These are phyloP conservation scores for Lachancea lanzarotensis DNA, from an alignment of 805 yeast species.

Conservation along the genomic window DNA sequence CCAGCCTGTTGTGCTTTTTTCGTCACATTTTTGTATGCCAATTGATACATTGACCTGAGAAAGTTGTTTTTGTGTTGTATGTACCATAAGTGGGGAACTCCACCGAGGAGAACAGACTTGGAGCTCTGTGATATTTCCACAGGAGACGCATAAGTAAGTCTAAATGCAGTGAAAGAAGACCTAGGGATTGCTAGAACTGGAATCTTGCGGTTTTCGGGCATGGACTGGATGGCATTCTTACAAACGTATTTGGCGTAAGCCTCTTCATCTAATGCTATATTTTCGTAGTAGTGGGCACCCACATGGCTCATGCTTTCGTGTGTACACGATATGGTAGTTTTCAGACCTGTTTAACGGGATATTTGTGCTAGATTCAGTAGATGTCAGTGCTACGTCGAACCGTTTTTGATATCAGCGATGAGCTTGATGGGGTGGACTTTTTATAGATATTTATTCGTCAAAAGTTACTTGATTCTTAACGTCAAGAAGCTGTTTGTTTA, in stretches of 20 bases:
- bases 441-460: too few species aligned
- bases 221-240: conserved; percentile 1
- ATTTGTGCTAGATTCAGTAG: too few species aligned
- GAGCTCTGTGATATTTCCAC: conserved; percentile 44
- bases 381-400: too few species aligned
- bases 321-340: too few species aligned
- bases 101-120: conserved; percentile 47
- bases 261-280: conserved; percentile 18
- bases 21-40: conserved; percentile 5
- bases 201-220: conserved; percentile 1
- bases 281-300: conserved; percentile 6
- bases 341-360: too few species aligned
- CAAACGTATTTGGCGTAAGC: conserved; percentile 14
- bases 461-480: too few species aligned
- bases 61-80: conserved; percentile 14
- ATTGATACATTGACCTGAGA: conserved; percentile 7
- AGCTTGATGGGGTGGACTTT: too few species aligned
- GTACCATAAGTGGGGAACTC: conserved; percentile 53
- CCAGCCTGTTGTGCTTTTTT: conserved; percentile 7
- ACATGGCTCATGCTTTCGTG: conserved; percentile 12
- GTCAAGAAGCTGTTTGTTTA: too few species aligned
- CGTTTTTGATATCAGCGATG: too few species aligned
- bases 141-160: conserved; percentile 49
- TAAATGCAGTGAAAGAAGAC: conserved; percentile 54
- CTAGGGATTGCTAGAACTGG: conserved; percentile 36